Evolutionary conservation across 2,329 filamentous ascomycete species (phyloP).

Genomic region (Fusarium devonianum): DNA sequence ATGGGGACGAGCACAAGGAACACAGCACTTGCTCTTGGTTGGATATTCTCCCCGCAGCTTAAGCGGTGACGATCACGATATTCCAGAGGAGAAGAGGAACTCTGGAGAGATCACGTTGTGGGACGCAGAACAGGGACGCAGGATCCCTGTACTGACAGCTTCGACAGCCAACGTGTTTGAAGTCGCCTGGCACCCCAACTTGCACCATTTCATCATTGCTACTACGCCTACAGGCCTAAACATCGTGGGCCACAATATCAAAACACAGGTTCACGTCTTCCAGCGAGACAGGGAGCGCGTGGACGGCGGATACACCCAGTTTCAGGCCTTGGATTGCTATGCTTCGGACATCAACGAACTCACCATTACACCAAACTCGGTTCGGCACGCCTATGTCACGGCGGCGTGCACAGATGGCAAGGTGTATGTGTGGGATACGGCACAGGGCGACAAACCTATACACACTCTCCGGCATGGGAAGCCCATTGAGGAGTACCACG

Average conservation of each 20-base stretch:
- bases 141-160: constrained; percentile 58
- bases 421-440: constrained; percentile 70
- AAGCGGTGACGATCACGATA: constrained; percentile 61
- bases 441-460: constrained; percentile 61
- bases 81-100: constrained; percentile 64
- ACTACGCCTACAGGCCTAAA: constrained; percentile 59
- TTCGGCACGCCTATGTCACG: constrained; percentile 60
- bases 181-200: constrained; percentile 66
- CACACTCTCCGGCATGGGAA: constrained; percentile 63
- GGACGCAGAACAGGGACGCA: constrained; percentile 55
- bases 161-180: constrained; percentile 69
- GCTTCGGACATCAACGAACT: constrained; percentile 70
- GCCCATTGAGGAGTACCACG: constrained; percentile 50
- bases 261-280: constrained; percentile 67
- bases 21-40: constrained; percentile 62
- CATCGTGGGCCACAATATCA: constrained; percentile 53
- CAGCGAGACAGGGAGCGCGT: constrained; percentile 40
- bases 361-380: constrained; percentile 63
- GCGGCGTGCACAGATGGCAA: constrained; percentile 68
- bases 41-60: constrained; percentile 68
- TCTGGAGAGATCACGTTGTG: constrained; percentile 68
- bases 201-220: constrained; percentile 62
- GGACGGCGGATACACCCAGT: constrained; percentile 49
- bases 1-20: constrained; percentile 59
- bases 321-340: constrained; percentile 64